A percentile compares a stretch with the other conserved stretches of the same genome.
Evolutionary conservation across 164 flowering plant genomes (phyloP).

Genomic region (Stephania japonica): DNA sequence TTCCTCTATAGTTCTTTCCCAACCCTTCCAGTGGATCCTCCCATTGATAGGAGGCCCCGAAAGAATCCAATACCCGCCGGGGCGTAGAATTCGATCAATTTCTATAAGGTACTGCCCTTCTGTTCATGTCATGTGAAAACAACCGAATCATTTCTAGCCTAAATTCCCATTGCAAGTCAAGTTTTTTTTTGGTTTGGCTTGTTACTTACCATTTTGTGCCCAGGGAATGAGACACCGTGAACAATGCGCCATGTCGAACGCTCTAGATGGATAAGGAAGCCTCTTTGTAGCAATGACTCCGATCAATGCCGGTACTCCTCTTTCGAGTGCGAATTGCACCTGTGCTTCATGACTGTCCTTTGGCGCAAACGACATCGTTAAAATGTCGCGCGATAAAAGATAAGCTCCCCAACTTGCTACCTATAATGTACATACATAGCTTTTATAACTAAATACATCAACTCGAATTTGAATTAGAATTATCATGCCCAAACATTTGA

Average conservation of each 20-base stretch:
- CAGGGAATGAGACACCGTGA: constrained; percentile 97
- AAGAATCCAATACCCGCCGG: constrained; percentile 88
- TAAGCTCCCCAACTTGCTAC: constrained; percentile 97
- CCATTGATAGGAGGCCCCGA: constrained; percentile 95
- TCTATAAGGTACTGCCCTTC: constrained; percentile 81
- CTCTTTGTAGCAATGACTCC: constrained; percentile 72
- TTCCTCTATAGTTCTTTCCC: constrained; percentile 62
- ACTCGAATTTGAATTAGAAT: not conserved
- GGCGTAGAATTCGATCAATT: constrained; percentile 75
- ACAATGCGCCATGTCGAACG: constrained; percentile 97
- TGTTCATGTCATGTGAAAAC: constrained; percentile 22
- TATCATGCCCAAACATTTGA: not conserved
- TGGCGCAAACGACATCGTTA: constrained; percentile 86
- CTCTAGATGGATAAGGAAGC: constrained; percentile 86
- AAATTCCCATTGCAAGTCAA: not conserved
- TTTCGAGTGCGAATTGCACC: constrained; percentile 89
- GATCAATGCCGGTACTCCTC: constrained; percentile 95
- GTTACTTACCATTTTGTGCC: constrained; percentile 54
- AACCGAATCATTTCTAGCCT: not conserved
- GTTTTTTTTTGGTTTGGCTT: not conserved
- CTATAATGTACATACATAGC: constrained; percentile 25
- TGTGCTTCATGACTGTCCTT: constrained; percentile 89
- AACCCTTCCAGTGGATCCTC: constrained; percentile 71
- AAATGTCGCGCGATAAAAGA: constrained; percentile 55
- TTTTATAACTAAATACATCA: not conserved